Evolutionary conservation across 192 early-diverging fungal genomes (phyloP), one percentile per base, ranked within the genome.

Genomic region (Podila minutissima): DNA sequence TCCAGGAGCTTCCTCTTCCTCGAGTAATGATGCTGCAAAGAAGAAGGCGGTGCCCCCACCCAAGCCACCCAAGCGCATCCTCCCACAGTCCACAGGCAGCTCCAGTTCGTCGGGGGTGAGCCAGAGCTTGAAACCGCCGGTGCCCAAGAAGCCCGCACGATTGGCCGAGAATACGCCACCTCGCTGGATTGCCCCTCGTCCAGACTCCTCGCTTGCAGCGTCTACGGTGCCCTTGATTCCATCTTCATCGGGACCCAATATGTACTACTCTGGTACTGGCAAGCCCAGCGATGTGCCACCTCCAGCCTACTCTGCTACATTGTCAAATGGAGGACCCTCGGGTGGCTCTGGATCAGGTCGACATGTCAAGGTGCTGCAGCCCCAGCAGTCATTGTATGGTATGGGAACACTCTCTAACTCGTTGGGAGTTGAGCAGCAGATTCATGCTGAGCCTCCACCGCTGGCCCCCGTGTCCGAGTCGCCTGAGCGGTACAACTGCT

Each of bases 61-160:
- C 10, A 79, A 79, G 46, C 76, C 76, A 9, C 76, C 76, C 10
- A 79, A 79, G 37, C 69, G 76, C 20, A 68, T 79, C 37, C 60
- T 79, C 10, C 71, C 76, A 4, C 76, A 79, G 49, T 79, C 76
- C 7, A 79, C 76, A 17, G 76, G 76, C 41, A 79, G 76, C 53
- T 79, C 76, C n/a, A 79, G 76, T 59, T 79, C 76, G 6, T 79
- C 76, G 1, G 12, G 35, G 6, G 53, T 72, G 10, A 79, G 76
- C 48, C 76, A 79, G 51, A 72, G 70, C 38, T 17, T 67, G 3
- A 79, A 79, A 20, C 76, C 76, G 1, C 76, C 76, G 35, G 76
- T 79, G 3, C 76, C 76, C 28, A 79, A 79, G 61, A 79, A 79
- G 32, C 76, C 76, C 2, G 29, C 61, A 10, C 58, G 76, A 22